Evolutionary conservation across 495 filamentous ascomycete genomes (phyloP).

Genomic region (Aspergillus incahuasiensis): DNA sequence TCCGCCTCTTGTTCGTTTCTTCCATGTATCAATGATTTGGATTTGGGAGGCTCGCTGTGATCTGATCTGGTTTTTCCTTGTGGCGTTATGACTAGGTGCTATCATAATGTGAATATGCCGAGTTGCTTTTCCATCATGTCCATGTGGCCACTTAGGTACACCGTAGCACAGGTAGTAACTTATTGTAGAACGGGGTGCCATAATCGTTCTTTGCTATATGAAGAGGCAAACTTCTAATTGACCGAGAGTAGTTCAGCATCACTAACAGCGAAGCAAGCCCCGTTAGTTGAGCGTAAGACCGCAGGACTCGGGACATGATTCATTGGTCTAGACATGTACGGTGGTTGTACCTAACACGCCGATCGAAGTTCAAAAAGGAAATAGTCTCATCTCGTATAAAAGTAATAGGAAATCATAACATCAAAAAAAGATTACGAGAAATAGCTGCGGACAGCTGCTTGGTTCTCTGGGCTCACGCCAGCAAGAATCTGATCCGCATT

Average conservation of each 20-base stretch:
- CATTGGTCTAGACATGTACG: slow-evolving; percentile 6
- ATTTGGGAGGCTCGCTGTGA: slow-evolving; percentile 5
- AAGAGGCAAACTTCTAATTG: background rate
- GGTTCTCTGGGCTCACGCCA: slow-evolving; percentile 67
- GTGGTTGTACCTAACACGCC: background rate
- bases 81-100: slow-evolving; percentile 2
- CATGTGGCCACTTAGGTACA: background rate
- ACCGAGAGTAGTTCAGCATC: background rate
- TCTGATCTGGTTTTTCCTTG: background rate
- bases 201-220: background rate
- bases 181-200: background rate
- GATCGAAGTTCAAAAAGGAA: slow-evolving; percentile 2
- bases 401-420: slow-evolving; percentile 4
- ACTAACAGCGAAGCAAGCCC: background rate
- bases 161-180: background rate
- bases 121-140: background rate
- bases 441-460: slow-evolving; percentile 66
- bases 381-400: background rate
- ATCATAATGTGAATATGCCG: background rate
- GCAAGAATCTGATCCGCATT: slow-evolving; percentile 67
- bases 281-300: background rate
- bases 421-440: slow-evolving; percentile 50
- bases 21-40: slow-evolving; percentile 13
- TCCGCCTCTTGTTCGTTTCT: background rate
- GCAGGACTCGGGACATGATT: background rate